Evolutionary conservation across 2,329 filamentous ascomycete genomes (phyloP).

Genomic region (Teratosphaeriaceae sp.): DNA sequence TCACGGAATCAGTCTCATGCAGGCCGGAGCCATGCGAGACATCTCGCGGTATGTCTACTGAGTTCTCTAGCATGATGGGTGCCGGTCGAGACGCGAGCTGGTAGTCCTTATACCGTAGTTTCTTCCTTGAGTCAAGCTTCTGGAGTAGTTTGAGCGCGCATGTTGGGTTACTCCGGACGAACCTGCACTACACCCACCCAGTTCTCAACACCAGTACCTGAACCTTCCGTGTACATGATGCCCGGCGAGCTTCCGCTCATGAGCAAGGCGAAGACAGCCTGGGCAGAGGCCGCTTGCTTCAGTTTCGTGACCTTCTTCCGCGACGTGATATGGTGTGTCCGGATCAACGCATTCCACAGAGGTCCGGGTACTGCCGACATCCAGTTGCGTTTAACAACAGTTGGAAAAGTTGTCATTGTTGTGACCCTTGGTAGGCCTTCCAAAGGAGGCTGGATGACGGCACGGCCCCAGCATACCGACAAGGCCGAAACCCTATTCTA

Average conservation of each 20-base stretch:
- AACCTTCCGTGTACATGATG: slow-evolving; percentile 70
- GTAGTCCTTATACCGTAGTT: slow-evolving; percentile 66
- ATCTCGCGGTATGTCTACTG: slow-evolving; percentile 1
- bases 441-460: too few species aligned
- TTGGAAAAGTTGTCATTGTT: background rate
- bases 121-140: slow-evolving; percentile 17
- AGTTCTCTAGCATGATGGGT: slow-evolving; percentile 27
- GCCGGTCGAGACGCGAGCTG: slow-evolving; percentile 54
- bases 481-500: too few species aligned
- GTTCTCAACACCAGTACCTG: slow-evolving; percentile 47
- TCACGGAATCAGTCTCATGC: slow-evolving; percentile 56
- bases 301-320: slow-evolving; percentile 64
- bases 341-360: slow-evolving; percentile 55
- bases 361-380: background rate
- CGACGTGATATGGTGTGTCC: slow-evolving; percentile 75
- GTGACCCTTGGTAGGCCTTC: too few species aligned
- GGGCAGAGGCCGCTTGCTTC: slow-evolving; percentile 55
- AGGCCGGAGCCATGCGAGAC: slow-evolving; percentile 23
- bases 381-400: background rate
- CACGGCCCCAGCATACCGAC: too few species aligned
- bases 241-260: slow-evolving; percentile 64
- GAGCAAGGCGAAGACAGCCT: slow-evolving; percentile 57
- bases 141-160: background rate
- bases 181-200: slow-evolving; percentile 61
- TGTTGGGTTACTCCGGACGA: slow-evolving; percentile 9